Base-by-base conservation (phyloP, 345 rosid genomes). In the Syzygium aqueum region DNA sequence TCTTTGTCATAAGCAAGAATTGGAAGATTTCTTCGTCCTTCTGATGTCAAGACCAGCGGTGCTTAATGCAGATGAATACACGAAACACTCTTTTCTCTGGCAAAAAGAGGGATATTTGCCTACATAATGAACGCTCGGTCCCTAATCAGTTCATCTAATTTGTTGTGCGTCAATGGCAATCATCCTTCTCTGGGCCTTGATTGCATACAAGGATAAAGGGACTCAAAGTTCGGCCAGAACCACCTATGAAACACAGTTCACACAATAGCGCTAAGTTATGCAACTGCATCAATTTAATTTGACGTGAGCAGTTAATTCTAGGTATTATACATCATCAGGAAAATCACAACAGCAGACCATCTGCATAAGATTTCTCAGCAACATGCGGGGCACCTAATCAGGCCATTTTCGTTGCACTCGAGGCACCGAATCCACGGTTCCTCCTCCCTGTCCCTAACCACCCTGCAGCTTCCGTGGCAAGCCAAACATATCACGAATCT, bases 361-460 rank as follows among this genome's bases (percentile, higher is more conserved):
- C 53, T 22, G 30, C 43, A 85, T 51, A 33, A 85, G 27, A n/a
- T 49, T 53, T 25, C 67, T 88, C 89, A 90, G 88, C 88, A 87
- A 91, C 99, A 95, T 88, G 91, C 77, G 73, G 92, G 87, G 90
- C 99, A 97, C 85, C 86, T 94, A 56, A 94, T 91, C 90, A 97
- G 89, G 37, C 99, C 99, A 87, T 96, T 96, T 90, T 96, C 98
- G 40, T 97, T 97, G 86, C 98, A 96, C 3, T 92, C 95, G 25
- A 86, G 87, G 88, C 99, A 97, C 90, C 93, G 90, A 25, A 88
- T 91, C 21, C 84, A 89, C 51, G 89, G 90, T 12, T 77, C 89
- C 49, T 63, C 82, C 21, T 84, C 92, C 51, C 53, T 88, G 21
- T 33, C 84, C 37, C 37, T 73, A 53, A 90, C 73, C 52, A 95